Conservation (phyloP, 2,329 filamentous ascomycete genomes). For the Botrytis pseudocinerea region DNA sequence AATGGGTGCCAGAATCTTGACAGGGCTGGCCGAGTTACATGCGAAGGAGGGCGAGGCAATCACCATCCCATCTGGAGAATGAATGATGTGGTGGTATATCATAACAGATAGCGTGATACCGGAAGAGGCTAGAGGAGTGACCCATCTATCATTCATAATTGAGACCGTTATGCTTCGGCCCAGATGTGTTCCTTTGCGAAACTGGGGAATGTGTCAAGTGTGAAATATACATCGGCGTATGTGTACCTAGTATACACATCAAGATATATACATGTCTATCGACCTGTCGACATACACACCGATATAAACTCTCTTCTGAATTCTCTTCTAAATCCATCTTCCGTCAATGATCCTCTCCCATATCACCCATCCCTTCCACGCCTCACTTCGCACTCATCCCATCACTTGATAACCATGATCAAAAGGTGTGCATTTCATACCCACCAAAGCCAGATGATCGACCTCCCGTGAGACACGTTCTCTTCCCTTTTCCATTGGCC, state of each 20-base stretch:
- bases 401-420: background rate
- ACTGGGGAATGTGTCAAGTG: conserved; percentile 12
- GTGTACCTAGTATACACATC: too few relatives aligned
- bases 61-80: background rate
- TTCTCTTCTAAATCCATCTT: background rate
- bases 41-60: background rate
- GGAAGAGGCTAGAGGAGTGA: background rate
- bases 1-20: background rate
- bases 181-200: background rate
- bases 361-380: background rate
- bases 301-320: too few relatives aligned
- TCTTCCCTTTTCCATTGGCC: conserved; percentile 10
- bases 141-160: background rate
- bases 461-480: conserved; percentile 18
- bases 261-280: too few relatives aligned
- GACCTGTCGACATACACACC: too few relatives aligned
- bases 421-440: background rate
- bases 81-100: background rate
- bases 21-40: conserved; percentile 1
- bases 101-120: background rate
- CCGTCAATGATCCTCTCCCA: too few relatives aligned
- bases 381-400: background rate
- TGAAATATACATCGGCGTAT: background rate
- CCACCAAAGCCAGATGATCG: conserved; percentile 4
- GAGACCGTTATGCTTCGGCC: background rate